Base-by-base conservation (phyloP, 2,329 filamentous ascomycete genomes). In the Drechslera avenae region DNA sequence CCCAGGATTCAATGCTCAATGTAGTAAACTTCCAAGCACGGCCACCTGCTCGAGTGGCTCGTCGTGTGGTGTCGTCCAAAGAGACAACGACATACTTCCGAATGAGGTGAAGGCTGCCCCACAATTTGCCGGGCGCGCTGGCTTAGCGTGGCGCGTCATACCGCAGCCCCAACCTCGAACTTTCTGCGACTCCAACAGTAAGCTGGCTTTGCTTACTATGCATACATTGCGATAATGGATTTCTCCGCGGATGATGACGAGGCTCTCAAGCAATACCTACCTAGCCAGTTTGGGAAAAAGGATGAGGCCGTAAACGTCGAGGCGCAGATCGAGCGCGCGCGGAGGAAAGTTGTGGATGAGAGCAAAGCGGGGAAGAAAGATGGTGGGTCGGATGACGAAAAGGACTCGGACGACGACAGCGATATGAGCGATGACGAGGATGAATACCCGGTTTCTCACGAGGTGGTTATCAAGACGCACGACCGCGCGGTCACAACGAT, bases 381-480 rank as follows among this genome's bases (percentile, higher is more conserved):
- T 33, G 51, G 67, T 33, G 60, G 61, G 35, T 67, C 72, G 40
- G 60, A 69, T 30, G 61, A 60, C 52, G 61, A 70, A 31, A 56
- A 66, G 46, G 64, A 74, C 51, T 70, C 67, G n/a, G 73, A 76
- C 34, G 69, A 77, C 17, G 79, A 82, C 49, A 80, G 82, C 17
- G 84, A 85, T 40, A 80, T 84, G 19, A 83, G 84, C 41, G 80
- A 83, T 1, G 85, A 91, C 17, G 89, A 92, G 23, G 91, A 96
- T 65, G 90, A 96, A 63, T 97, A 87, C 59, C 94, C 94, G 1
- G 86, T 95, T 10, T 95, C 94, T 5, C 94, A 99, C 71, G 92
- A 97, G 75, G 83, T 99, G 72, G 79, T 96, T 21, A 81, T 97
- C 69, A 96, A 95, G 75, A 96, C 93, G 12, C 94, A 99, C 72